A percentile compares a stretch with the other conserved stretches of the same genome.
phyloP scores from a whole-genome alignment of 2,329 filamentous ascomycete genomes.

The Trichoderma citrinoviride region DNA sequence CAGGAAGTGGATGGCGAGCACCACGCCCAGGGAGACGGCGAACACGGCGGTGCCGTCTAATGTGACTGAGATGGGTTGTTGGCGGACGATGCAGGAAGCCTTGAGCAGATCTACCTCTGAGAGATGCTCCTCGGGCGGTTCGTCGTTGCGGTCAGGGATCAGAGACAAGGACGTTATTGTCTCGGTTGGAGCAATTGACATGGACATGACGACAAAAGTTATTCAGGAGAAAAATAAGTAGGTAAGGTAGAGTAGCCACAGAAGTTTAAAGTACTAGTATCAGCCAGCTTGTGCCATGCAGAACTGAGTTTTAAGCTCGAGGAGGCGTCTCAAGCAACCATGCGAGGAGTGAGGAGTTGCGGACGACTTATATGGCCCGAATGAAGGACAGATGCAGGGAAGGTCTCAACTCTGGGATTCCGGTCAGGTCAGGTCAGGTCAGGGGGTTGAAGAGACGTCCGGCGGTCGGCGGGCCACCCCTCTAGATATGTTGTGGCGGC shows the following conservation, averaged over 20 bases:
- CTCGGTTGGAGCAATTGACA: constrained; percentile 31
- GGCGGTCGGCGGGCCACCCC: constrained; percentile 16
- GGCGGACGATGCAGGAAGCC: constrained; percentile 36
- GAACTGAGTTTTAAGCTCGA: not conserved
- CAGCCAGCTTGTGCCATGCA: not conserved
- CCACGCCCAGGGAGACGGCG: constrained; percentile 44
- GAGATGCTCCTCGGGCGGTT: not conserved
- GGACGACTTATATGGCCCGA: not conserved
- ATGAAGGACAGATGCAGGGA: not conserved
- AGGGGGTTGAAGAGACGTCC: constrained; percentile 2
- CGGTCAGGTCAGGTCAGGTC: not conserved
- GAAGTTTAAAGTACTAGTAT: not conserved
- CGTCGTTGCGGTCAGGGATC: constrained; percentile 25
- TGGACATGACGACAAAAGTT: constrained; percentile 29
- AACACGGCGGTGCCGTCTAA: constrained; percentile 52
- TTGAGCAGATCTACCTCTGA: constrained; percentile 9
- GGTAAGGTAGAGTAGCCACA: not conserved
- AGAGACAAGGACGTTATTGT: constrained; percentile 27
- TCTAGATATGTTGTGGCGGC: not conserved
- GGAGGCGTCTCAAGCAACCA: not conserved
- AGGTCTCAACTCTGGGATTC: too few species aligned
- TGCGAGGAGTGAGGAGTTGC: constrained; percentile 7
- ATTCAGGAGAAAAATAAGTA: not conserved
- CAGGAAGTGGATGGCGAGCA: constrained; percentile 52
- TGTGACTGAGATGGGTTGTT: constrained; percentile 52